These are phyloP conservation scores for Ustilago curta DNA, from an alignment of 1,284 basidiomycete species.

Conservation along the genomic window DNA sequence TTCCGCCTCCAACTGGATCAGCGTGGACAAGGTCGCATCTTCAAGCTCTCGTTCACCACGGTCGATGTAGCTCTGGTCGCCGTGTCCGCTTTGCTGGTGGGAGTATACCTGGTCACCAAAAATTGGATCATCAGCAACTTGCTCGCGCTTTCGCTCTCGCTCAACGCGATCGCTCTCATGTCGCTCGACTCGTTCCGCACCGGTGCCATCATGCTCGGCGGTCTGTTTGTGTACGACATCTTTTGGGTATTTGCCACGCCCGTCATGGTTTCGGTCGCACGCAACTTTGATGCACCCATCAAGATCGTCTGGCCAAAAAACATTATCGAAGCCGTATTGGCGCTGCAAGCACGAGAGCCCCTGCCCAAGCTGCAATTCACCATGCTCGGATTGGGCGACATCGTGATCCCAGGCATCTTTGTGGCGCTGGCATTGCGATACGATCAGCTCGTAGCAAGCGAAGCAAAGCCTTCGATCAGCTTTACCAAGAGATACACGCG, in stretches of 20 bases:
- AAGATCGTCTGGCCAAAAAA: slow-evolving; percentile 73
- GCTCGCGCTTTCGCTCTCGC: slow-evolving; percentile 84
- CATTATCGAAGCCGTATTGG: slow-evolving; percentile 38
- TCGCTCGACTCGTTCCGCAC: slow-evolving; percentile 92
- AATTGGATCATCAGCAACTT: slow-evolving; percentile 83
- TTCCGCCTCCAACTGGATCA: slow-evolving; percentile 45
- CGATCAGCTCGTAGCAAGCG: slow-evolving; percentile 76
- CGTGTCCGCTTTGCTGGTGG: slow-evolving; percentile 77
- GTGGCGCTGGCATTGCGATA: slow-evolving; percentile 88
- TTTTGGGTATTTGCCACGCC: slow-evolving; percentile 68
- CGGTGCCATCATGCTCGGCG: slow-evolving; percentile 81
- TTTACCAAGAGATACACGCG: slow-evolving; percentile 54
- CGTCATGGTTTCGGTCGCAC: slow-evolving; percentile 77
- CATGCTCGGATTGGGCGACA: slow-evolving; percentile 92
- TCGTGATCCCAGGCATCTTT: slow-evolving; percentile 90
- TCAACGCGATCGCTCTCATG: slow-evolving; percentile 83
- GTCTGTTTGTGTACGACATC: slow-evolving; percentile 67
- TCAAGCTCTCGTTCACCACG: slow-evolving; percentile 67
- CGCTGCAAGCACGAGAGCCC: slow-evolving; percentile 22
- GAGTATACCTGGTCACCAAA: slow-evolving; percentile 75
- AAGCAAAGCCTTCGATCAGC: slow-evolving; percentile 43
- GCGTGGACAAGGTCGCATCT: slow-evolving; percentile 38
- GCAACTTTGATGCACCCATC: slow-evolving; percentile 89
- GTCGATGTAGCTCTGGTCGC: slow-evolving; percentile 77
- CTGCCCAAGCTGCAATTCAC: slow-evolving; percentile 76